Evolutionary conservation across 2,329 filamentous ascomycete species (phyloP), one percentile per base, ranked within the genome.

Genomic region (Blastomyces silverae): DNA sequence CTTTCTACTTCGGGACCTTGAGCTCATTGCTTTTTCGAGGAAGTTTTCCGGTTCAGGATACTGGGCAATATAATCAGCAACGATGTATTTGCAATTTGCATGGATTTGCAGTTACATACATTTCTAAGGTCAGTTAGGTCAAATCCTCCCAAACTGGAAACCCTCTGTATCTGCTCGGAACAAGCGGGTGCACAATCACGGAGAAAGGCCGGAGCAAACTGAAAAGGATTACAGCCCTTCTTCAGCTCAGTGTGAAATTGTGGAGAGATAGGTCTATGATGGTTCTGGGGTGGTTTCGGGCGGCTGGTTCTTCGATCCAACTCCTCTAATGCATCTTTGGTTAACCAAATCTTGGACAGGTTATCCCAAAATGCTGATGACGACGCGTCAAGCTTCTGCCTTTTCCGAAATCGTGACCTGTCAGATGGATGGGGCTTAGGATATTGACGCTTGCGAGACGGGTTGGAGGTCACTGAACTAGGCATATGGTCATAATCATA

Each of bases 51-150:
- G 59, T 46, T 50, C 13, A 11, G 37, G n/a, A 34, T 61, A 61
- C 37, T 50, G 37, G 13, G 25, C 50, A 22, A 62, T 17, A 34
- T 58, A 25, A 48, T 58, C 39, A 66, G 62, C 44, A 58, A 1
- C 39, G 50, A 39, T 64, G 50, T 42, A 28, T 37, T 42, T 39
- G 13, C 28, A 55, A 28, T 37, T 42, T 39, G 13, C 28, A 55
- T 11, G 42, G n/a, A 57, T 28, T 61, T 44, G 56, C 22, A 42
- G 37, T 46, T 65, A 64, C 65, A 57, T 66, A 67, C 66, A 64
- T 65, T 64, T 50, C 66, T 58, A 57, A 68, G 59, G 39, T 68
- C 66, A 52, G 63, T 15, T 37, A 22, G 56, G 61, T 34, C 31
- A 34, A 5, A 5, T 7, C 31, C 31, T 34, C 31, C 31, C 31